Evolutionary conservation across 202 grass and related monocot species (phyloP).

Genomic region (Digitaria exilis): DNA sequence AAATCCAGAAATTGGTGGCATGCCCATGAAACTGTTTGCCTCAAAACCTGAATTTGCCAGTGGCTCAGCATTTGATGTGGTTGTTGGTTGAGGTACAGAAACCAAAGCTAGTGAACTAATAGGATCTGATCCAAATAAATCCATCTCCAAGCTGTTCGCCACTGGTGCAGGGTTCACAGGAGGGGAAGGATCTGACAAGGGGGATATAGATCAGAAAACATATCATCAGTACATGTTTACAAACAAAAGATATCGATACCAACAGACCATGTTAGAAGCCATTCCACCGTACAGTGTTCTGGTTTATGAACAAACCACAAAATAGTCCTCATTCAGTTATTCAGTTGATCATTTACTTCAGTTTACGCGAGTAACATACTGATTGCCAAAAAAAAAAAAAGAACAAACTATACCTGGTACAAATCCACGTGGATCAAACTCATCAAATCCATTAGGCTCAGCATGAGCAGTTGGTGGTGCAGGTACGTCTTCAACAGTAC

Average conservation of each 20-base stretch:
- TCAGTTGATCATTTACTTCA: slow-evolving; percentile 22
- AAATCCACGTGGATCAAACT: slow-evolving; percentile 92
- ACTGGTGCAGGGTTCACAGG: slow-evolving; percentile 46
- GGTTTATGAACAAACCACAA: slow-evolving; percentile 30
- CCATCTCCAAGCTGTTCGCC: slow-evolving; percentile 76
- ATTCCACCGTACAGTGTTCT: slow-evolving; percentile 9
- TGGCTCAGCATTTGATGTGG: slow-evolving; percentile 51
- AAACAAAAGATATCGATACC: slow-evolving; percentile 32
- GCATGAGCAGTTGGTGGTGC: slow-evolving; percentile 35
- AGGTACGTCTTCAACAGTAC: slow-evolving; percentile 34
- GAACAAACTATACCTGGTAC: slow-evolving; percentile 62
- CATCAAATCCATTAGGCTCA: slow-evolving; percentile 78
- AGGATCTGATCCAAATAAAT: slow-evolving; percentile 88
- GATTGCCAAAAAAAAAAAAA: slow-evolving; percentile 4
- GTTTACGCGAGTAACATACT: neutral
- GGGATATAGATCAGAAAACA: slow-evolving; percentile 10
- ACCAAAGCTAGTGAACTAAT: slow-evolving; percentile 77
- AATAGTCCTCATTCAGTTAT: neutral
- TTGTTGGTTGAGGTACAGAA: slow-evolving; percentile 57
- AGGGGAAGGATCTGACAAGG: slow-evolving; percentile 48
- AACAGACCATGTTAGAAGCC: neutral
- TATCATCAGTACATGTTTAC: slow-evolving; percentile 20
- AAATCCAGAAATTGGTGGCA: slow-evolving; percentile 53
- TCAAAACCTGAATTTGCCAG: slow-evolving; percentile 66
- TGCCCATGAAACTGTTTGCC: slow-evolving; percentile 54